These are phyloP conservation scores for Uncinocarpus reesii DNA, from an alignment of 2,329 filamentous ascomycete genomes.

Conservation along the genomic window DNA sequence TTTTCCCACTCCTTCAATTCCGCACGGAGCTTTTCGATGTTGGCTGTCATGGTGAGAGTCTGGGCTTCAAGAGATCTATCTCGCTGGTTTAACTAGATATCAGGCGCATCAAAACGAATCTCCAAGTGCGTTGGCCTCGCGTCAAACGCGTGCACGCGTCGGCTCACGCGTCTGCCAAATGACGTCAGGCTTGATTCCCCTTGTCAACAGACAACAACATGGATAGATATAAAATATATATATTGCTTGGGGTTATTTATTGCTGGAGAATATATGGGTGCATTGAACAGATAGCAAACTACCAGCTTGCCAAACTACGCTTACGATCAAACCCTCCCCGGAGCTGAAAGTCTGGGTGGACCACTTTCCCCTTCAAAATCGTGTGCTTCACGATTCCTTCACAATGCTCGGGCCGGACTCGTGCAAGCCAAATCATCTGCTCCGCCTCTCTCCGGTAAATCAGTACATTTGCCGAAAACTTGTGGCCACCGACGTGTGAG, in stretches of 20 bases:
- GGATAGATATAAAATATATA: no score
- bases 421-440: conserved; percentile 87
- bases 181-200: neutral
- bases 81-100: no score
- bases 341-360: conserved; percentile 77
- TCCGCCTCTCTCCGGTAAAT: conserved; percentile 61
- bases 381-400: conserved; percentile 86
- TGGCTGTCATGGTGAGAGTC: neutral
- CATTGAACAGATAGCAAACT: no score
- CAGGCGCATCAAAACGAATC: no score
- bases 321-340: conserved; percentile 80
- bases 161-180: neutral
- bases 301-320: conserved; percentile 81
- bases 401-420: conserved; percentile 76
- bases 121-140: no score
- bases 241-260: no score
- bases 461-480: conserved; percentile 90
- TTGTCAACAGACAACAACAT: neutral
- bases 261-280: no score
- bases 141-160: neutral
- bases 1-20: conserved; percentile 42
- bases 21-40: conserved; percentile 26
- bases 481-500: conserved; percentile 90
- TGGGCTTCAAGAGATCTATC: neutral
- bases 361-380: conserved; percentile 81